Evolutionary conservation across 1,284 basidiomycete species (phyloP).

Genomic region (Heterobasidion parviporum): DNA sequence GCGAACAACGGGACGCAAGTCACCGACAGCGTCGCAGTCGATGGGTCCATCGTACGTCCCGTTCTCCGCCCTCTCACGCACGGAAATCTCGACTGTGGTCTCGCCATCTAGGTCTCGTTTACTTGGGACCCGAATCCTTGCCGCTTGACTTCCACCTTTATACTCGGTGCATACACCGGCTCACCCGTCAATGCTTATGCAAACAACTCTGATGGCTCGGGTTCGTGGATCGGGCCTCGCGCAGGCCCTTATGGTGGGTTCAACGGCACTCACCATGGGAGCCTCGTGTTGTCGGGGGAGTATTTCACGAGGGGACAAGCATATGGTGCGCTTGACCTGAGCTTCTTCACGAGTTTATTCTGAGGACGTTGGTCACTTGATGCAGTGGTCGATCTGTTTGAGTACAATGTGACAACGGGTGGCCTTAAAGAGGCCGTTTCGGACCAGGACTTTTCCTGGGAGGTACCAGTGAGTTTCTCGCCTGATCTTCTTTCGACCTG

Average conservation of each 20-base stretch:
- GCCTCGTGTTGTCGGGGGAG: not conserved
- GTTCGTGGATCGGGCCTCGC: constrained; percentile 1
- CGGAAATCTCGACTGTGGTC: not conserved
- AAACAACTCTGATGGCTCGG: not conserved
- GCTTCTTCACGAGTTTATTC: not conserved
- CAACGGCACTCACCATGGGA: constrained; percentile 1
- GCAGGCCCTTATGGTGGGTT: not conserved
- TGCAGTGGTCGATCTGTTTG: constrained; percentile 1
- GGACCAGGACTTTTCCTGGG: not conserved
- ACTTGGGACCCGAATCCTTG: not conserved
- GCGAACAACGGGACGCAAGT: not conserved
- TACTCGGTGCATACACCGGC: not conserved
- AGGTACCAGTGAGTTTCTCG: not conserved
- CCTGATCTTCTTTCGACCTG: not conserved
- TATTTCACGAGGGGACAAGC: not conserved
- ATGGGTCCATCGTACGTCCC: not conserved
- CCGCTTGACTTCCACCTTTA: not conserved
- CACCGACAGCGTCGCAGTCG: not conserved
- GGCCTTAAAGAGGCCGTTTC: not conserved
- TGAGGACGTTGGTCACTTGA: not conserved
- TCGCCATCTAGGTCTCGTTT: not conserved
- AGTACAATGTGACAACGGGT: not conserved
- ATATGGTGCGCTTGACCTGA: not conserved
- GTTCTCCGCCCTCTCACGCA: not conserved
- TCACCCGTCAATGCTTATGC: not conserved